Base-by-base conservation (phyloP, 2,329 filamentous ascomycete species). In the Zalaria sp. region DNA sequence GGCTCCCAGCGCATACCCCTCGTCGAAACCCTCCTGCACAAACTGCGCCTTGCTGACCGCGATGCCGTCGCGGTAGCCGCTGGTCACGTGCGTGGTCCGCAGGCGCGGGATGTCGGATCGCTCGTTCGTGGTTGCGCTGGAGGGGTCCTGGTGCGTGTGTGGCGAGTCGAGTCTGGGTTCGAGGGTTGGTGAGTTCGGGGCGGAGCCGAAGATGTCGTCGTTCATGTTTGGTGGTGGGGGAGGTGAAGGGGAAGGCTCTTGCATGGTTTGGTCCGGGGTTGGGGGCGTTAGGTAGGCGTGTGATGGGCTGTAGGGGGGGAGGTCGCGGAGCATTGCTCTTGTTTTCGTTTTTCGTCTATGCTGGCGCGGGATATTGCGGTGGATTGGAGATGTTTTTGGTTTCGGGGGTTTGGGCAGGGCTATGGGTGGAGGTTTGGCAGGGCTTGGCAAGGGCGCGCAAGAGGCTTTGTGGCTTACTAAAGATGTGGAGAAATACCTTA, bases 1-100 rank as follows among this genome's bases (percentile, higher is more conserved):
- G 1, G 86, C 88, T 8, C 91, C 91, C 0, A 96, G 69, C 9
- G 77, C 71, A 58, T 87, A 96, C 0, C 89, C 89, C 49, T 89
- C 84, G 57, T 98, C 91, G 56, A 98, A 96, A 0, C 89, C 89
- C 9, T 71, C 70, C 62, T 98, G 91, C 26, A 95, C 76, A 53
- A 78, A 81, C 38, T 71, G 64, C 26, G 75, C 74, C 59, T 96
- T 96, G 28, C 82, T 83, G 3, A 67, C 67, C 0, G 81, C 73
- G 41, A 96, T 74, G 36, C 89, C 91, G 53, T 95, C 88, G 45
- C 89, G 81, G 63, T 96, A 96, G 18, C 91, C 91, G 34, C 83
- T 79, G 5, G 83, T 95, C 40, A 77, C 73, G 58, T 94, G 86
- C 42, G 83, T 79, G 35, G 76, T 72, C 52, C 82, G 78, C 10